Conservation (phyloP, 169 alveolate species). For the Plasmodium fragile region DNA sequence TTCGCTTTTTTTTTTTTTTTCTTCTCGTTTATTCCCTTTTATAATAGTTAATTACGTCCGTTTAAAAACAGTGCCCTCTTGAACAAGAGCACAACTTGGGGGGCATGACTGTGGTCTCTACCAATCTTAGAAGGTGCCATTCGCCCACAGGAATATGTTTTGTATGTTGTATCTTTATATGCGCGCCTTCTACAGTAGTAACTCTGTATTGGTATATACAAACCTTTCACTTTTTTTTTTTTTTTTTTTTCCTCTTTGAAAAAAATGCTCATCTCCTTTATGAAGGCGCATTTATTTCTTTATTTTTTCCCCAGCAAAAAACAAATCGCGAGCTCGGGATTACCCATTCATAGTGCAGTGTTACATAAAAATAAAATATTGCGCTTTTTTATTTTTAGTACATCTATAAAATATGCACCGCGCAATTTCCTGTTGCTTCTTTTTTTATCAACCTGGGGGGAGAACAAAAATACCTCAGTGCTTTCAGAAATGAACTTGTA, state of each 20-base stretch:
- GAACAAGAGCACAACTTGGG: neutral
- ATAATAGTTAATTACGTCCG: neutral
- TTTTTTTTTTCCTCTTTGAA: conserved; percentile 7
- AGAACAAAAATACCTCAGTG: neutral
- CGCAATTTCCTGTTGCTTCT: neutral
- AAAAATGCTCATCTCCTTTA: neutral
- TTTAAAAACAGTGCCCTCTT: neutral
- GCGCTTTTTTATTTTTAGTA: neutral
- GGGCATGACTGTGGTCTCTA: neutral
- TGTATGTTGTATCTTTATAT: neutral
- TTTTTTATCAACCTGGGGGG: neutral
- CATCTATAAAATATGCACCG: conserved; percentile 7
- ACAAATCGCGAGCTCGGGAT: neutral
- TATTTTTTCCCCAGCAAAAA: neutral
- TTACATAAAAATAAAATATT: neutral
- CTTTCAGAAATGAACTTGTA: neutral
- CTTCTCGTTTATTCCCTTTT: neutral
- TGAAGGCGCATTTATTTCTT: neutral
- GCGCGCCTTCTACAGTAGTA: neutral
- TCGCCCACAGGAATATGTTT: neutral
- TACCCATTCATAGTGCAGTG: neutral
- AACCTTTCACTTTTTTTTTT: neutral
- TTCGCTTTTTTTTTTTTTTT: conserved; percentile 1
- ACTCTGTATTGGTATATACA: neutral
- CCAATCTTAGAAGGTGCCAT: neutral